Conservation (phyloP, 2,329 filamentous ascomycete species). For the Tolypocladium pustulatum region DNA sequence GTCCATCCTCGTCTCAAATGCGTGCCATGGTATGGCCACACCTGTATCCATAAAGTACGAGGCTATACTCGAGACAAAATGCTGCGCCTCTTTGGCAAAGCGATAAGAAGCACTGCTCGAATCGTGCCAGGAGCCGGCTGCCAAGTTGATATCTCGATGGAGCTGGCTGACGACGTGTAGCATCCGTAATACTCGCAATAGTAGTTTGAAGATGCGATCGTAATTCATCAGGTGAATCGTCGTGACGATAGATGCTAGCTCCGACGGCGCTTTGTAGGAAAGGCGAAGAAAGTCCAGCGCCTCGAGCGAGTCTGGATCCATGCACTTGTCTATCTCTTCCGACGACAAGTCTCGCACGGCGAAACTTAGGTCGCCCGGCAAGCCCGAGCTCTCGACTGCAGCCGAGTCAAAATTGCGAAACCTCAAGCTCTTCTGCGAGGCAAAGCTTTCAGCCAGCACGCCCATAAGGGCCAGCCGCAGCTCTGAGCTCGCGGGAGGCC, state of each 20-base stretch:
- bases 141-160: conserved; percentile 43
- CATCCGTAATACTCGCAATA: conserved; percentile 70
- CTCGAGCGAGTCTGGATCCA: conserved; percentile 72
- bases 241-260: conserved; percentile 66
- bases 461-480: conserved; percentile 83
- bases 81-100: conserved; percentile 67
- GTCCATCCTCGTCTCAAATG: conserved; percentile 57
- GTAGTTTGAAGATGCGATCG: conserved; percentile 70
- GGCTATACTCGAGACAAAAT: conserved; percentile 64
- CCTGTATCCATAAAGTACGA: conserved; percentile 74
- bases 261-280: conserved; percentile 67
- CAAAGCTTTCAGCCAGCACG: conserved; percentile 67
- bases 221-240: conserved; percentile 63
- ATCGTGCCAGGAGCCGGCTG: conserved; percentile 21
- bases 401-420: conserved; percentile 15
- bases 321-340: conserved; percentile 71
- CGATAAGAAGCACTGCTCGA: conserved; percentile 33
- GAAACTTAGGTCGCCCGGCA: conserved; percentile 69
- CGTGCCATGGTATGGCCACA: conserved; percentile 61
- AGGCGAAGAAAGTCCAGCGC: conserved; percentile 89
- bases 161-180: conserved; percentile 62
- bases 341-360: conserved; percentile 70
- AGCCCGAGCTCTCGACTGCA: conserved; percentile 20
- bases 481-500: conserved; percentile 92
- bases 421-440: conserved; percentile 12